Conservation (phyloP, 768 basidiomycete genomes). For the Cubamyces sp. region DNA sequence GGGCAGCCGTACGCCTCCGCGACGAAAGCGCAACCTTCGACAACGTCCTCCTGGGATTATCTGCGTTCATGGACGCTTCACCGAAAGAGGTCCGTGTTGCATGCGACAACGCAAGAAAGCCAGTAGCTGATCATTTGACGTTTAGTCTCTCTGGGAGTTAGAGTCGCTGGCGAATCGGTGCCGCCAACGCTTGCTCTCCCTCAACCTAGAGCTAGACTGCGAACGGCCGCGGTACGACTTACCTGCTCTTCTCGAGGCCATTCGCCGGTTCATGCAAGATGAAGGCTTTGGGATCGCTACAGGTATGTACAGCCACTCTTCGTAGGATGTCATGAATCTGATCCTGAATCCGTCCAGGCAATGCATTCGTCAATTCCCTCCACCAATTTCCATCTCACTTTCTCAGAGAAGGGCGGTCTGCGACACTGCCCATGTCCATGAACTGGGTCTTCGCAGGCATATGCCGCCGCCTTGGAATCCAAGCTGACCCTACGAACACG, state of each 20-base stretch:
- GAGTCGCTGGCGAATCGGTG: constrained; percentile 47
- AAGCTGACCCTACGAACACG: constrained; percentile 57
- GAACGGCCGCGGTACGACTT: constrained; percentile 40
- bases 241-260: constrained; percentile 41
- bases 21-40: constrained; percentile 41
- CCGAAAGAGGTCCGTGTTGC: constrained; percentile 43
- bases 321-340: neutral
- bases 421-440: constrained; percentile 62
- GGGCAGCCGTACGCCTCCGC: constrained; percentile 32
- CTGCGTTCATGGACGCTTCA: constrained; percentile 54
- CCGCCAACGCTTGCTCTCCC: constrained; percentile 39
- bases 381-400: constrained; percentile 66
- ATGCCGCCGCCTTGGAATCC: constrained; percentile 52
- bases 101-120: no score
- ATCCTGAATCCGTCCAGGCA: constrained; percentile 32
- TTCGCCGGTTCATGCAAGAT: constrained; percentile 55
- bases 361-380: constrained; percentile 46
- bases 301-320: constrained; percentile 36
- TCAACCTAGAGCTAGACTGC: constrained; percentile 36
- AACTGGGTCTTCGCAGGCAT: constrained; percentile 61
- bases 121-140: neutral
- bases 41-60: constrained; percentile 51
- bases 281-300: constrained; percentile 50
- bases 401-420: constrained; percentile 41
- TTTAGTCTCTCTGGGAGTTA: constrained; percentile 31